Percentiles rank a stretch among this genome's conserved stretches.
These are phyloP conservation scores for Pythium phragmiticola DNA, from an alignment of 352 stramenopile species.

Conservation along the genomic window DNA sequence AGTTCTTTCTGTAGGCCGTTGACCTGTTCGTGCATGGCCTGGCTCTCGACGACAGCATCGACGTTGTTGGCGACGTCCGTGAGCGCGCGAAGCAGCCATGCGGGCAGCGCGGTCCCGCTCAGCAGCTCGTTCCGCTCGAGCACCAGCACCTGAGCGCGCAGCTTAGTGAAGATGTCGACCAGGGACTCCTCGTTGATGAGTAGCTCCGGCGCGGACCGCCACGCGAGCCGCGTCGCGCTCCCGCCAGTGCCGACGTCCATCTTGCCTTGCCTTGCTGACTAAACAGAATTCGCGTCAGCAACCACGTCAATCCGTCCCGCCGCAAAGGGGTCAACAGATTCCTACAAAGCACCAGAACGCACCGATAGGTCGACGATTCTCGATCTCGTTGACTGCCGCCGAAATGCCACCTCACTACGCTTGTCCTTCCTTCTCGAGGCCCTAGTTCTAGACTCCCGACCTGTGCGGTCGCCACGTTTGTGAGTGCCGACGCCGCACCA, in stretches of 20 bases:
- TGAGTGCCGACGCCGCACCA: too few species aligned
- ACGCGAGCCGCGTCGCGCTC: constrained; percentile 53
- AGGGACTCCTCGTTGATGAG: constrained; percentile 80
- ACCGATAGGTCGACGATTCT: too few species aligned
- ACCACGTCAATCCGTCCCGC: too few species aligned
- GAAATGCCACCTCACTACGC: too few species aligned
- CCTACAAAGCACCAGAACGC: too few species aligned
- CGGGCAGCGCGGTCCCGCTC: constrained; percentile 57
- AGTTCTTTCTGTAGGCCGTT: constrained; percentile 75
- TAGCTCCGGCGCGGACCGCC: constrained; percentile 68
- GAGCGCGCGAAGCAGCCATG: constrained; percentile 72
- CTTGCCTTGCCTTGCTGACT: not conserved
- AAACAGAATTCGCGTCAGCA: too few species aligned
- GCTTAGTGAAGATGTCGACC: constrained; percentile 68
- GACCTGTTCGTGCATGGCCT: constrained; percentile 71
- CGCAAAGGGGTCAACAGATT: too few species aligned
- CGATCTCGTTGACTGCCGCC: too few species aligned
- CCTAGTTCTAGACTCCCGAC: too few species aligned
- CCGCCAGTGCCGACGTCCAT: constrained; percentile 36
- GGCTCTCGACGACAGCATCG: constrained; percentile 78
- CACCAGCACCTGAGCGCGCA: constrained; percentile 58
- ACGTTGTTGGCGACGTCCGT: constrained; percentile 80
- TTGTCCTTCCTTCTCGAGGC: too few species aligned
- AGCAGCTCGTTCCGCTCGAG: constrained; percentile 80
- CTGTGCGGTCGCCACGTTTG: too few species aligned